Conservation (phyloP, 2,329 filamentous ascomycete genomes). For the Malbranchea cinnamomea region DNA sequence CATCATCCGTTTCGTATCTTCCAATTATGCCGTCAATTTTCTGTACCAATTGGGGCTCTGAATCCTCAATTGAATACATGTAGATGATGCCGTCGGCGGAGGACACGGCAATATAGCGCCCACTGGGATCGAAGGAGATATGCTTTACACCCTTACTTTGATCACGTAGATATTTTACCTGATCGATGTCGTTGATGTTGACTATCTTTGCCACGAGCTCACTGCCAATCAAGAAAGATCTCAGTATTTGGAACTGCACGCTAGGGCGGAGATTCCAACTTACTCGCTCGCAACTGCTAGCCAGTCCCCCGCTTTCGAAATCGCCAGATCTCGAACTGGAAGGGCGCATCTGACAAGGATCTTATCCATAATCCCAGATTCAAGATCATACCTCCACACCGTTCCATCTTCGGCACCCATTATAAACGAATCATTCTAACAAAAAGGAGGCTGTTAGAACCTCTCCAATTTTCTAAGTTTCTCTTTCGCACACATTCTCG, state of each 20-base stretch:
- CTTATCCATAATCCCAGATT: slow-evolving; percentile 53
- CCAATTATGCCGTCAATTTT: slow-evolving; percentile 79
- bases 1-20: slow-evolving; percentile 59
- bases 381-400: slow-evolving; percentile 84
- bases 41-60: slow-evolving; percentile 65
- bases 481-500: slow-evolving; percentile 6
- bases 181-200: slow-evolving; percentile 60
- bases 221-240: slow-evolving; percentile 30
- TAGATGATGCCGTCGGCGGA: slow-evolving; percentile 84
- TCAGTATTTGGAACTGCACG: not conserved
- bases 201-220: slow-evolving; percentile 86
- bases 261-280: too few relatives aligned
- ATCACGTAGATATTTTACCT: slow-evolving; percentile 64
- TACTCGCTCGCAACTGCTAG: slow-evolving; percentile 89
- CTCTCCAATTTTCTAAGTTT: not conserved
- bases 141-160: slow-evolving; percentile 84
- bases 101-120: slow-evolving; percentile 61
- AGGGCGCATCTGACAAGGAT: slow-evolving; percentile 73
- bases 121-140: slow-evolving; percentile 70
- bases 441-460: too few relatives aligned
- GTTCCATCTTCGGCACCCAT: slow-evolving; percentile 87
- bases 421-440: slow-evolving; percentile 70
- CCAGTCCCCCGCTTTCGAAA: slow-evolving; percentile 73
- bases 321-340: slow-evolving; percentile 69
- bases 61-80: slow-evolving; percentile 66